Evolutionary conservation across 768 basidiomycete species (phyloP), one percentile per base, ranked within the genome.

Genomic region (Omphalotus guepiniiformis): DNA sequence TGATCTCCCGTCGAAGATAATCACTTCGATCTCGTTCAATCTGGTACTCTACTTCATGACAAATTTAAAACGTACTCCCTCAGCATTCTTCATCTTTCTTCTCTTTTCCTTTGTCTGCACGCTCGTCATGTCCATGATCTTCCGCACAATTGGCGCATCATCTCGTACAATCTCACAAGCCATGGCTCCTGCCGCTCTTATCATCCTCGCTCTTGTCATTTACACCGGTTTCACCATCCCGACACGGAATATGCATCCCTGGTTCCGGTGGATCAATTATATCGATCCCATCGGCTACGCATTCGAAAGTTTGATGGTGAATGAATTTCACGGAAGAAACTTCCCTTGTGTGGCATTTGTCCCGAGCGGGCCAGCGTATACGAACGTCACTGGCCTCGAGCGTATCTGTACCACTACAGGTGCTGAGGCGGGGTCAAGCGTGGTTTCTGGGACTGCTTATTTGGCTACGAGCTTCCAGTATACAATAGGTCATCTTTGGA

Each of bases 381-480:
- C 58, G 28, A 64, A 66, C 26, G 49, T 55, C 2, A 52, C 55
- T 21, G 56, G 67, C 3, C 45, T 49, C 1, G 68, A 77, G 51
- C 70, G 70, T 49, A 67, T 73, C 8, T 80, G 78, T 56, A 67
- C 67, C 1, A 59, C 69, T 7, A 45, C 63, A 5, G 75, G 77
- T 15, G 63, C 73, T 3, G 50, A 60, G 6, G 64, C 72, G 3
- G 78, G 76, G 4, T 53, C 61, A 11, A 56, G 56, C 49, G 54
- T 58, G 19, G 76, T 80, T 27, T 49, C 62, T 2, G 78, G 80
- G 5, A 61, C 66, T 11, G 57, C 52, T 1, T 82, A 75, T 55
- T 58, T 71, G 48, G 0, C 54, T 44, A 7, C 70, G 54, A 60
- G 57, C 12, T 68, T 51, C 48, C 53, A 57, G 21, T 68, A 63